Percentiles rank a stretch among this genome's conserved stretches.
phyloP scores from a whole-genome alignment of 1,284 basidiomycete species.

The Schizophyllum amplum region DNA sequence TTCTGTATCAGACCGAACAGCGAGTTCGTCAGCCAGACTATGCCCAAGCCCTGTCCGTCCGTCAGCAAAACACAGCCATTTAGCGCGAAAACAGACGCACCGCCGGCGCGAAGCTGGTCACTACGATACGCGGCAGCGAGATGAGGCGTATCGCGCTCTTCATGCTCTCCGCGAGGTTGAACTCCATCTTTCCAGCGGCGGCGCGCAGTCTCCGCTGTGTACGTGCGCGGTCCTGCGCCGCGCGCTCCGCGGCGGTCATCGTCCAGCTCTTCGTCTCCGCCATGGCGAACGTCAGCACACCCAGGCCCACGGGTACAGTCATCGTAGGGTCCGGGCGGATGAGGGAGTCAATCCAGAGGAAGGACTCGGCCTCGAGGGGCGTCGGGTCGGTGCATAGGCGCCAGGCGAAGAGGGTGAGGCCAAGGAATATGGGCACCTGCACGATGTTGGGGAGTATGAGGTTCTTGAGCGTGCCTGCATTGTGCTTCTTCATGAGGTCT shows the following conservation, averaged over 20 bases:
- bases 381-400: constrained; percentile 49
- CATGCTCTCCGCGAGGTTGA: constrained; percentile 48
- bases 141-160: constrained; percentile 53
- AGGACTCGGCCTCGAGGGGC: constrained; percentile 65
- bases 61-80: background rate
- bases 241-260: constrained; percentile 44
- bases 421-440: constrained; percentile 70
- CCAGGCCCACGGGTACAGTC: constrained; percentile 62
- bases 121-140: constrained; percentile 65
- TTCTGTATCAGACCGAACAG: constrained; percentile 74
- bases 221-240: constrained; percentile 35
- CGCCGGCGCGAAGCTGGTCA: constrained; percentile 74
- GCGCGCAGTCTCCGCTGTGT: constrained; percentile 36
- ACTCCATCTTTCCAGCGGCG: constrained; percentile 31
- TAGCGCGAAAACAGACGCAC: constrained; percentile 33
- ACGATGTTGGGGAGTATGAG: constrained; percentile 47
- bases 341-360: constrained; percentile 65
- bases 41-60: constrained; percentile 51
- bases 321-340: constrained; percentile 65
- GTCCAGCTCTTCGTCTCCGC: constrained; percentile 72
- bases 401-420: constrained; percentile 51
- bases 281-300: constrained; percentile 68
- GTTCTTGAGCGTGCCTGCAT: constrained; percentile 55
- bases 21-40: constrained; percentile 85
- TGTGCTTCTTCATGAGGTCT: constrained; percentile 48